Conservation (phyloP, 441 rosid species). For the Gossypium gossypioides region DNA sequence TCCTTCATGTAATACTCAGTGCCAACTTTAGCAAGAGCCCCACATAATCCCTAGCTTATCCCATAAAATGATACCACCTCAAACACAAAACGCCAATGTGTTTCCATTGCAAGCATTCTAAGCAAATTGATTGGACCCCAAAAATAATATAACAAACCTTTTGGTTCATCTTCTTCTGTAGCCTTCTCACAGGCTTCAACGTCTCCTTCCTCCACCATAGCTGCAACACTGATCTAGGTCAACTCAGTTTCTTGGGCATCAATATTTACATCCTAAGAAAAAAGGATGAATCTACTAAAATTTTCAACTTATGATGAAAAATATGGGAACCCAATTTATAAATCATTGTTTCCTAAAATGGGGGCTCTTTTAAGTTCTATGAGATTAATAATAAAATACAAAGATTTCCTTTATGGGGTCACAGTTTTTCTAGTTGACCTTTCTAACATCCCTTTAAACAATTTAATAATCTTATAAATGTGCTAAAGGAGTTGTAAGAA, state of each 20-base stretch:
- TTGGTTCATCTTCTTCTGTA: slow-evolving; percentile 17
- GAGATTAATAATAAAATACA: neutral
- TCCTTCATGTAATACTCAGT: slow-evolving; percentile 95
- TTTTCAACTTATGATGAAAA: neutral
- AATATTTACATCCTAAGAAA: slow-evolving; percentile 7
- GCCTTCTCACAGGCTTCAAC: slow-evolving; percentile 27
- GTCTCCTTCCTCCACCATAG: slow-evolving; percentile 33
- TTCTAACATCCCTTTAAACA: neutral
- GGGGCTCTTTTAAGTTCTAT: neutral
- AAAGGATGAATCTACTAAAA: neutral
- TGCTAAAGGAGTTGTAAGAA: neutral
- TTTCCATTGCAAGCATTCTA: slow-evolving; percentile 61
- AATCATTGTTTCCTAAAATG: slow-evolving; percentile 7
- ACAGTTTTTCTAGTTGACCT: neutral
- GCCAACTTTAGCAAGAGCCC: slow-evolving; percentile 60
- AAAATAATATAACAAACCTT: slow-evolving; percentile 22
- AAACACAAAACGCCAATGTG: slow-evolving; percentile 83
- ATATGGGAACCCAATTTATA: neutral
- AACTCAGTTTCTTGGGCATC: neutral
- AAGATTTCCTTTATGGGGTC: neutral
- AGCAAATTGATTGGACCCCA: slow-evolving; percentile 61
- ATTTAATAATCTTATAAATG: neutral
- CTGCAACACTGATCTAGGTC: slow-evolving; percentile 3
- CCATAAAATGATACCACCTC: slow-evolving; percentile 78
- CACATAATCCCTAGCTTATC: slow-evolving; percentile 81